Evolutionary conservation across 2,329 filamentous ascomycete genomes (phyloP).

Genomic region (Neurospora sp.): DNA sequence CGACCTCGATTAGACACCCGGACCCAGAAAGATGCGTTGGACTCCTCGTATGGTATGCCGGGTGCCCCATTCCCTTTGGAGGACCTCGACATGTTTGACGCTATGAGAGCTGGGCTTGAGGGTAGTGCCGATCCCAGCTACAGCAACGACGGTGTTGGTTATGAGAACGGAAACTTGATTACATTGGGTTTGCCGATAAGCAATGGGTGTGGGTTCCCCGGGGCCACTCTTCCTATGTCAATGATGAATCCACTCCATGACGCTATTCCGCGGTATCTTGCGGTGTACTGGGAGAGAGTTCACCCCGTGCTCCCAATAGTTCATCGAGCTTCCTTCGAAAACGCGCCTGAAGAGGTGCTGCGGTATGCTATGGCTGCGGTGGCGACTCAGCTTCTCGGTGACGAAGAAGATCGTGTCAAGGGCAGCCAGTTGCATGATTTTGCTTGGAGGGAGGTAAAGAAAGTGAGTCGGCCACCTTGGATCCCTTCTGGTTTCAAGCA

Average conservation of each 20-base stretch:
- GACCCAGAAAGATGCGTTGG: constrained; percentile 31
- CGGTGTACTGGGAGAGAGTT: constrained; percentile 44
- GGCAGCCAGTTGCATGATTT: constrained; percentile 42
- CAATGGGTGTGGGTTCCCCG: constrained; percentile 12
- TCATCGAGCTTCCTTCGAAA: constrained; percentile 36
- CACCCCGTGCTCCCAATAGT: constrained; percentile 40
- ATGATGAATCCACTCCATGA: constrained; percentile 28
- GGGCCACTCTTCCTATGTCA: constrained; percentile 22
- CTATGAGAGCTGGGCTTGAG: constrained; percentile 9
- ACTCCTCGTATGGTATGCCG: constrained; percentile 8
- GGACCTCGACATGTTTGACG: constrained; percentile 10
- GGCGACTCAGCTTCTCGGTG: constrained; percentile 39
- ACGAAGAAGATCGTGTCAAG: constrained; percentile 39
- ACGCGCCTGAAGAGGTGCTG: constrained; percentile 33
- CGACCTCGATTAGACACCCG: constrained; percentile 27
- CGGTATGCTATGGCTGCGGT: constrained; percentile 48
- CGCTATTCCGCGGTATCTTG: constrained; percentile 39
- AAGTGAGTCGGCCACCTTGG: constrained; percentile 30
- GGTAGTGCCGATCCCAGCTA: constrained; percentile 7
- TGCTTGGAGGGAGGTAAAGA: constrained; percentile 39
- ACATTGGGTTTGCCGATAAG: constrained; percentile 24
- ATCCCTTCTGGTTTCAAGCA: not conserved
- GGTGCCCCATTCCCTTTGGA: constrained; percentile 6
- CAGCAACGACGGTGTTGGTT: constrained; percentile 8
- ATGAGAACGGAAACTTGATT: constrained; percentile 22